Evolutionary conservation across 768 basidiomycete genomes (phyloP), one percentile per base, ranked within the genome.

Genomic region (Dioszegia aurantiaca): DNA sequence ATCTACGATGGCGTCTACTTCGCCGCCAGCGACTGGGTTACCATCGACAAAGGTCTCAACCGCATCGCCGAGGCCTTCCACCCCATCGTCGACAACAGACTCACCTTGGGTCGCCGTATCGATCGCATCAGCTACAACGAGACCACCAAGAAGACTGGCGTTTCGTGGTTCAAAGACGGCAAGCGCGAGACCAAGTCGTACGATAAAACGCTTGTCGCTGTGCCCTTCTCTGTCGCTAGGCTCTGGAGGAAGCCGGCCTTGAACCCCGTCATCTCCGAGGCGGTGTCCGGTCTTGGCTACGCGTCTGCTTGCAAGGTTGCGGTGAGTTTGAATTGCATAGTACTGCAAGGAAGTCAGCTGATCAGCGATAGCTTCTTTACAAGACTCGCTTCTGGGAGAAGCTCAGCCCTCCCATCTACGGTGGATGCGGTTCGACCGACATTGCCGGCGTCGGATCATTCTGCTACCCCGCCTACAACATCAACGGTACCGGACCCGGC

Each of bases 1-100:
- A 66, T 66, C 39, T 66, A 66, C 52, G 64, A 66, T 27, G 48
- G 45, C 26, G 64, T 66, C 53, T 66, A 66, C 55, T 66, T 66
- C 40, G 58, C 61, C 23, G 64, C 61, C 14, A 57, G 58, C 14
- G 41, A 48, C 10, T 66, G 64, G 64, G 45, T 60, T 39, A 66
- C 64, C 24, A 62, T 66, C 47, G 64, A 66, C 58, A 66, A 57
- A 41, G 64, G 64, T 55, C 56, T 65, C 14, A 65, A 39, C 57
- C 64, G 64, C 21, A 40, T 65, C 4, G 56, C 64, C 14, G 64
- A 65, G 42, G 64, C 64, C 21, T 65, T 65, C 64, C 64, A 62
- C 44, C 64, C 64, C 17, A 47, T 62, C 45, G 61, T 65, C 19
- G 64, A 65, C 31, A 45, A 55, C 19, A 47, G 59, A 40, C 41